Evolutionary conservation across 805 yeast genomes (phyloP), one percentile per base, ranked within the genome.

Genomic region (Metschnikowia noctiluminum): DNA sequence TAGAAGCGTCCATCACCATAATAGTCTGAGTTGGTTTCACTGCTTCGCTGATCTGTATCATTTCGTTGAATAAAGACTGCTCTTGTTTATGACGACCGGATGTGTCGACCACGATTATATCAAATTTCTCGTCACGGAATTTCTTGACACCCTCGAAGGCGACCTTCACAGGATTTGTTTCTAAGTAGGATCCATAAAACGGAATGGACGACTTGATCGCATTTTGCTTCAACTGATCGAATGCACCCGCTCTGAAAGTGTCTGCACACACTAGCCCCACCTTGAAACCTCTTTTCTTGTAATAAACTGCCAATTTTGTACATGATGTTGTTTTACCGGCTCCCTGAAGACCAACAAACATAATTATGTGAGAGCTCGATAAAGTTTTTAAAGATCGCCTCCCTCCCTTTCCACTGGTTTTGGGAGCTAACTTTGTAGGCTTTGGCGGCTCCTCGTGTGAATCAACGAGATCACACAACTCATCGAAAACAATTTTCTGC

Each of bases 201-300:
- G 99, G 98, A 48, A 92, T 89, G 58, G 86, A 82, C 1, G 99
- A 95, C 72, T 89, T 89, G 46, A 92, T 89, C 26, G 99, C 98
- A 68, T 92, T 92, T 70, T 92, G 99, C 66, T 94, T 92, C 69
- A 92, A 79, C 76, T 92, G 99, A 70, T 92, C 99, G 74, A 92
- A 92, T 2, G 99, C 99, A 78, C 99, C 99, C 35, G 99, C 99
- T 78, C 99, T 84, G 77, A 92, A 94, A 30, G 99, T 94, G 74
- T 94, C 99, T 1, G 99, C 99, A 80, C 99, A 94, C 27, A 94
- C 98, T 63, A 94, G 75, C 45, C 98, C 98, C 41, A 89, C 96
- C 65, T 90, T 91, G 70, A 84, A 89, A 2, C 97, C 97, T 62
- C 97, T 77, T 62, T 91, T 81, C 62, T 90, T 92, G 65, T 94